Evolutionary conservation across 768 basidiomycete genomes (phyloP), one percentile per base, ranked within the genome.

Genomic region (Ramaria sp.): DNA sequence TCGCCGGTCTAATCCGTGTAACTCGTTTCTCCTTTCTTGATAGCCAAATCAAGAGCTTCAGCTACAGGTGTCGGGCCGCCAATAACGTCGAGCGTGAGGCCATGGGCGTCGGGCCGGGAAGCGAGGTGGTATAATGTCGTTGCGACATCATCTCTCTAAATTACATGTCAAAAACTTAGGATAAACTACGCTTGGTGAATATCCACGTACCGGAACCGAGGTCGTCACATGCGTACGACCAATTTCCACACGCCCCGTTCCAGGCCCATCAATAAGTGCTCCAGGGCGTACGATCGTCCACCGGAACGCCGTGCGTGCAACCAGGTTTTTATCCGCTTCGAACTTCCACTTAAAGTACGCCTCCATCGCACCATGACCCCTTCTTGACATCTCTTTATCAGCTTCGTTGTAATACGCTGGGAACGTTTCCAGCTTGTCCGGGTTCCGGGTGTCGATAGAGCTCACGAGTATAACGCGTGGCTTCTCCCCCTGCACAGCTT

Each of bases 221-320:
- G 60, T 63, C 0, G 60, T 67, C n/a, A 82, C 41, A 59, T 77
- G 77, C 0, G 79, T 79, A 56, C 67, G 66, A 2, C 84, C 84
- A 43, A 85, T 67, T 32, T 67, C 61, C 0, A 73, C 77, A 32
- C 68, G 76, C 0, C 78, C 79, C 2, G 71, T 73, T 0, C 79
- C 78, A 0, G 75, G 69, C 1, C 71, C 68, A 48, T 81, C 70
- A 0, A 65, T 71, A n/a, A 86, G 64, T 2, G 59, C 60, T n/a
- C 78, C 79, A n/a, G 84, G 83, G 8, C 83, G 78, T 30, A 86
- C 65, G 36, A 85, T 81, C 2, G 78, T 79, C 78, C 78, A 85
- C 50, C 78, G 73, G 69, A 86, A 82, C 0, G 73, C 64, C 18
- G 73, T 73, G 22, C 83, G 76, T 52, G 69, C 54, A 44, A 64